Base-by-base conservation (phyloP, 345 rosid species). In the Erodium maritimum region DNA sequence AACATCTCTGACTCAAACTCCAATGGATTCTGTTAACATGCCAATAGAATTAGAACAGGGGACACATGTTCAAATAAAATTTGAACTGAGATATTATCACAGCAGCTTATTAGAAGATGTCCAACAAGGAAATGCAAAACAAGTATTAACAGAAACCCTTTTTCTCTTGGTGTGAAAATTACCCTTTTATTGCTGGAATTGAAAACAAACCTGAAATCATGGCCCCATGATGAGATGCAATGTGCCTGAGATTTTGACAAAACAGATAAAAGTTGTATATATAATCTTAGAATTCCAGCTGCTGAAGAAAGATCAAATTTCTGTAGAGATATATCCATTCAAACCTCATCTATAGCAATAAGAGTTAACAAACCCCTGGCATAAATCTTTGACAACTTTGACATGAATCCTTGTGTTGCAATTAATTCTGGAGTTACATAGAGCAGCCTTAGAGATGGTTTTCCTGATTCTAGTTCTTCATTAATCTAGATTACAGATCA, bases 161-260 rank as follows among this genome's bases (percentile, higher is more conserved):
- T 17, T 55, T 16, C 3, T 23, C 14, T 23, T 25, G 5, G 21
- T 13, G 7, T 20, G 12, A 21, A 12, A 10, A 12, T 33, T n/a
- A 13, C 19, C 46, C 10, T 29, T 56, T 65, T 20, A 65, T 37
- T 59, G 53, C 18, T 58, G 23, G 25, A 67, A 77, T 54, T 11
- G 61, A 58, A 52, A 20, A 72, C 78, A 53, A 73, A 86, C 98
- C 98, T 93, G 84, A 93, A 93, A 77, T 93, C 95, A 64, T 93
- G 96, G 63, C 99, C 96, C 99, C 99, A 93, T 14, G 91, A 69
- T 61, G 99, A 91, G 76, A 91, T 85, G 77, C 96, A 93, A 65
- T 93, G 99, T 59, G 96, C 96, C 95, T 93, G 87, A 55, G 53
- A 80, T 68, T 65, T 68, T 61, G 45, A 69, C 23, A 69, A 58